Base-by-base conservation (phyloP, 2,329 filamentous ascomycete genomes). In the Tympanopsis confertula region DNA sequence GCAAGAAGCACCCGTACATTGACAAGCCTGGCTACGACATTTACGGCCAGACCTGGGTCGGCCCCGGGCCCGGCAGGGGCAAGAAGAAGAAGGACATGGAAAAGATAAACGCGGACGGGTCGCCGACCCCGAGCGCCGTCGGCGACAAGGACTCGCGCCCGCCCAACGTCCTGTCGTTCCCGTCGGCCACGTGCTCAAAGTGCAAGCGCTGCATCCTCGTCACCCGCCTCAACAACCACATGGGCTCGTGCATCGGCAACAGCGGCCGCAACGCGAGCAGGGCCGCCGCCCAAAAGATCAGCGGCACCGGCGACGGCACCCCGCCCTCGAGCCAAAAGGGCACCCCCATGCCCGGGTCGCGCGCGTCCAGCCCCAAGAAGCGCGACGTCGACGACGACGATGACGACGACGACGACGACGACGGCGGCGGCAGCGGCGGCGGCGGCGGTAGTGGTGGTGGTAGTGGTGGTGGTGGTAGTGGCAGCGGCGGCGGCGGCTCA, bases 51-150 rank as follows among this genome's bases (percentile, higher is more conserved):
- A 84, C 81, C 19, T 88, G 84, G 71, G 78, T 84, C 13, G 78
- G 77, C 14, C 79, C 81, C 17, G 73, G 73, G 1, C 77, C 78
- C 17, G 77, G 77, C 13, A 71, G 81, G 42, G 82, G 82, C 42
- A 84, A 83, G 63, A 84, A 83, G 65, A 86, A 82, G 70, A 86
- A 84, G 67, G 82, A 79, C 54, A 77, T 78, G 63, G 74, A 78
- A 54, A 77, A 74, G 63, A 74, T 18, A 50, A 51, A 48, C 38
- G 35, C 41, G 19, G 39, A 42, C 5, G 50, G 47, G 37, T 47
- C 48, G 37, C 40, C 38, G 17, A 51, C 51, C 66, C 57, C 52
- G 56, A 35, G 57, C 58, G 58, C 64, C 47, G 59, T 62, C 36
- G 58, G 62, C 45, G 69, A 71, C 42, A 65, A 63, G 14, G 15